These are phyloP conservation scores for Stephania cephalantha DNA, from an alignment of 164 flowering plant genomes.

Conservation along the genomic window DNA sequence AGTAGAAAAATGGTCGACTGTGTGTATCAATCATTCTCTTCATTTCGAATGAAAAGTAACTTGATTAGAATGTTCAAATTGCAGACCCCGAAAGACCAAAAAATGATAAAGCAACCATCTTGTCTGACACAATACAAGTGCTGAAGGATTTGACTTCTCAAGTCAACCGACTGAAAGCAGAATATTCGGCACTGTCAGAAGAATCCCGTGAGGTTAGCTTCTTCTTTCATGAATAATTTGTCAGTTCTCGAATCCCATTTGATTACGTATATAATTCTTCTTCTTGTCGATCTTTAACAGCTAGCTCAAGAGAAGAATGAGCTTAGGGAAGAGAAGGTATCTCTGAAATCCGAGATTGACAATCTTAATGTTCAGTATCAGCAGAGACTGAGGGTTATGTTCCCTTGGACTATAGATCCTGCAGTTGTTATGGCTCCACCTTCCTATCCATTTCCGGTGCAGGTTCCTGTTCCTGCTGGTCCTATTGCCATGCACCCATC, in stretches of 20 bases:
- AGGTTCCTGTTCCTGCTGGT: slow-evolving; percentile 59
- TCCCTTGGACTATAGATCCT: slow-evolving; percentile 79
- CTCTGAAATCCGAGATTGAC: slow-evolving; percentile 75
- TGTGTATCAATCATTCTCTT: background rate
- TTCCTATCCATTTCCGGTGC: slow-evolving; percentile 65
- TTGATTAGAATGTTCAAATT: slow-evolving; percentile 3
- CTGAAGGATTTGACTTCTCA: slow-evolving; percentile 81
- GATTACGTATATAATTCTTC: background rate
- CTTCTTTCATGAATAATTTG: background rate
- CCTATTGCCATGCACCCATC: slow-evolving; percentile 80
- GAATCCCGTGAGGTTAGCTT: slow-evolving; percentile 80
- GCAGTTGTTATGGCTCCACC: slow-evolving; percentile 74
- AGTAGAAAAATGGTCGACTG: background rate
- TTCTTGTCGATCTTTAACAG: slow-evolving; percentile 29
- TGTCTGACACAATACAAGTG: slow-evolving; percentile 74
- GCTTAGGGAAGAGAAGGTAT: slow-evolving; percentile 84
- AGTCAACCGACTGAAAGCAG: slow-evolving; percentile 71
- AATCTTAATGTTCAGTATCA: slow-evolving; percentile 70
- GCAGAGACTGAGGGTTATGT: slow-evolving; percentile 62
- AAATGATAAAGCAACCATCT: slow-evolving; percentile 88
- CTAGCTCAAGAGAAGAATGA: slow-evolving; percentile 91
- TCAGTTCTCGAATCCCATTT: background rate
- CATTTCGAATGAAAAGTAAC: background rate
- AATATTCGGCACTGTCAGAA: slow-evolving; percentile 57
- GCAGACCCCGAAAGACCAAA: slow-evolving; percentile 96